These are phyloP conservation scores for Kwoniella heveanensis DNA, from an alignment of 768 basidiomycete species.

Conservation along the genomic window DNA sequence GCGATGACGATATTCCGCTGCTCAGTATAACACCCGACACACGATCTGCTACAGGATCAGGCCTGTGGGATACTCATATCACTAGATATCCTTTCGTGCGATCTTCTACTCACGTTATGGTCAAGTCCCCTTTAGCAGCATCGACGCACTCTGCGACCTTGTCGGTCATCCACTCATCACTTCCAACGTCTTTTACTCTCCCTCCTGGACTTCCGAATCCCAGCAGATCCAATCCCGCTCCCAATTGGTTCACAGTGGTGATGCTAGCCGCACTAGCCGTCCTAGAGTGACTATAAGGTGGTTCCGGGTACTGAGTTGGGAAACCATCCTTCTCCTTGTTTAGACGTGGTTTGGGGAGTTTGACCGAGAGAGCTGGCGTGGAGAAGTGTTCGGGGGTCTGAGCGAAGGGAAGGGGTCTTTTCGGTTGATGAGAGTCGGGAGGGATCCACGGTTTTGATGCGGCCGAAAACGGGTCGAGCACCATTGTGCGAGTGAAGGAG, in stretches of 20 bases:
- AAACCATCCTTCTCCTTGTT: slow-evolving; percentile 18
- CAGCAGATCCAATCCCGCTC: neutral
- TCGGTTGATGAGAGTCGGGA: slow-evolving; percentile 2
- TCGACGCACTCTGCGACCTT: slow-evolving; percentile 44
- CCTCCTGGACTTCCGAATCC: slow-evolving; percentile 3
- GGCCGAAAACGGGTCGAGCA: slow-evolving; percentile 37
- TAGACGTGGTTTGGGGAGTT: slow-evolving; percentile 27
- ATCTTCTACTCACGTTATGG: slow-evolving; percentile 32
- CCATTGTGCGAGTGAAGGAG: slow-evolving; percentile 1
- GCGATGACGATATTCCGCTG: neutral
- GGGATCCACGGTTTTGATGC: slow-evolving; percentile 32
- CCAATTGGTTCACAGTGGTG: neutral
- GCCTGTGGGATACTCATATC: no score
- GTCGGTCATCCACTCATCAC: slow-evolving; percentile 50
- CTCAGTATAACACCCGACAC: no score
- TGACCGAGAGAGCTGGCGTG: neutral
- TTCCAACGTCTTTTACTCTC: slow-evolving; percentile 23
- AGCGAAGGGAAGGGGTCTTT: slow-evolving; percentile 23
- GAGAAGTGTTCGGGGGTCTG: slow-evolving; percentile 30
- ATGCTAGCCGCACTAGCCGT: slow-evolving; percentile 13
- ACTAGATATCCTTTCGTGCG: no score
- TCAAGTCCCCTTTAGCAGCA: slow-evolving; percentile 26
- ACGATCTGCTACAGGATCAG: no score
- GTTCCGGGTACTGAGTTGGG: slow-evolving; percentile 23
- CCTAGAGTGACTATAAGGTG: slow-evolving; percentile 31